Base-by-base conservation (phyloP, 805 yeast species). In the Sugiyamaella chiloensis region DNA sequence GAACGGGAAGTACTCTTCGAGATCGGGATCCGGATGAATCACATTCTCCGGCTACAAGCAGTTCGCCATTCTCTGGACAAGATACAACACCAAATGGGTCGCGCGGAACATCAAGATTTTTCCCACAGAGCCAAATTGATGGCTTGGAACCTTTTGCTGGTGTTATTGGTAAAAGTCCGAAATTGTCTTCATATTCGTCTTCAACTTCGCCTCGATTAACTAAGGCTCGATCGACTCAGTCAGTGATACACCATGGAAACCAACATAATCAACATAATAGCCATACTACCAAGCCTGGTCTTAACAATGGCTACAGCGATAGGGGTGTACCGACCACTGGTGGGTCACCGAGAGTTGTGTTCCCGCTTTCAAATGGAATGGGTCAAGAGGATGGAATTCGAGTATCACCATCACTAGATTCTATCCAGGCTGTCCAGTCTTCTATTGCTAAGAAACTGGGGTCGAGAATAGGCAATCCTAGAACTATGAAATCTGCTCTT, bases 101-200 rank as follows among this genome's bases (percentile, higher is more conserved):
- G n/a, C 17, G 54, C 21, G 54, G 48, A 2, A 50, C 43, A 9
- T 51, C 54, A 5, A 29, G 51, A 17, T 51, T 51, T 30, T 51
- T 52, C 52, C 57, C 57, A n/a, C 47, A 52, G 7, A 49, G 46
- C 11, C 40, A 29, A n/a, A 9, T 26, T 5, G 49, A 30, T 26
- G 26, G 40, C 30, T 4, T 32, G 21, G 42, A 24, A 5, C 7
- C 32, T 32, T 24, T 17, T 8, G 23, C 12, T n/a, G 42, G 31
- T 21, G 32, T 26, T 14, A 40, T n/a, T n/a, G 42, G 32, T 12
- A n/a, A 26, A 26, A 8, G 9, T 26, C 7, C 29, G 29, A 11
- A n/a, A n/a, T n/a, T n/a, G n/a, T n/a, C n/a, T n/a, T n/a, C n/a
- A n/a, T n/a, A n/a, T n/a, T n/a, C n/a, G n/a, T n/a, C n/a, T n/a